Base-by-base conservation (phyloP, 805 yeast genomes). In the Starmerella cellae region DNA sequence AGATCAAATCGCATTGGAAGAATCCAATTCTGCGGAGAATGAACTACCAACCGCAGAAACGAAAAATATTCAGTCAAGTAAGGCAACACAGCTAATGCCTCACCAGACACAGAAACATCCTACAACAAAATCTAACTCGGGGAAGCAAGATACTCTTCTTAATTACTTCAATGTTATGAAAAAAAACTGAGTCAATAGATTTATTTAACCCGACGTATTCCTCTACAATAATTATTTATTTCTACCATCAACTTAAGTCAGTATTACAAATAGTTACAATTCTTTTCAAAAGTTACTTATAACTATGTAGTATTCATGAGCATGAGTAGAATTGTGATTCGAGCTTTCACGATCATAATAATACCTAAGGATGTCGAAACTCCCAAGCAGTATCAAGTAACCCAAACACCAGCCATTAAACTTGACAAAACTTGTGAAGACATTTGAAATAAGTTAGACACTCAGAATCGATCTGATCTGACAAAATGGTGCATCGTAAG, bases 401-500 rank as follows among this genome's bases (percentile, higher is more conserved):
- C n/a, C n/a, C n/a, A n/a, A n/a, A n/a, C n/a, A n/a, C n/a, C n/a
- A n/a, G n/a, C n/a, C n/a, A n/a, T n/a, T n/a, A n/a, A n/a, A 13
- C 28, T 26, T 26, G 28, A 26, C 28, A 26, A 26, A 26, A 9
- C 13, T 13, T 26, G 28, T 26, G 28, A 9, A n/a, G n/a, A n/a
- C n/a, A n/a, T n/a, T n/a, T n/a, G n/a, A n/a, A n/a, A n/a, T n/a
- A n/a, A n/a, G n/a, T n/a, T n/a, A n/a, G n/a, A 26, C 28, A 10
- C 11, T 26, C 28, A 26, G 28, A 9, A 26, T 26, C 28, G 9
- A 26, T 13, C 28, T 26, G n/a, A 29, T 8, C 32, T 14, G 10
- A 6, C 32, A n/a, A 29, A 4, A 57, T 58, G 61, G 56, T 52
- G 18, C 56, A 49, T 39, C 41, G 60, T 23, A 54, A 57, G 38